Percentiles rank a stretch among this genome's conserved stretches.
phyloP scores from a whole-genome alignment of 169 alveolate species.

The Plasmodium cynomolgi region DNA sequence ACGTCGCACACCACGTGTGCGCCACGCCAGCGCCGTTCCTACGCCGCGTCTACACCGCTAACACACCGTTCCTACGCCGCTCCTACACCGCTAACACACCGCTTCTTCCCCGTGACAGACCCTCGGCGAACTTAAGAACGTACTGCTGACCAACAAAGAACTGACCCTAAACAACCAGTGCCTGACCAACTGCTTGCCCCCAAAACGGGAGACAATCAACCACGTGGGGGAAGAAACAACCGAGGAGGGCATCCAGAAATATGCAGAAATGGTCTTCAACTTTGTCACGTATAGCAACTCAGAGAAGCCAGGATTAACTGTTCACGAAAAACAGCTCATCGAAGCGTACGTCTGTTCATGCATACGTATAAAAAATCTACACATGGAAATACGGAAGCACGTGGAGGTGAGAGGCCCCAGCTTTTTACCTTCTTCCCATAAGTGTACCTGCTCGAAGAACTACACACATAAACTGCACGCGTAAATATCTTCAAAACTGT shows the following conservation, averaged over 20 bases:
- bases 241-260: background rate
- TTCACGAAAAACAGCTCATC: constrained; percentile 53
- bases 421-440: background rate
- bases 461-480: background rate
- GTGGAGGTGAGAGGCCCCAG: background rate
- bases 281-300: constrained; percentile 3
- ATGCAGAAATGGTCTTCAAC: constrained; percentile 45
- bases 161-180: constrained; percentile 15
- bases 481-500: background rate
- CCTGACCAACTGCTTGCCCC: constrained; percentile 9
- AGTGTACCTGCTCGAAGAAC: background rate
- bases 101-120: background rate
- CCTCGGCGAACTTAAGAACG: constrained; percentile 16
- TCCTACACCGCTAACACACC: background rate
- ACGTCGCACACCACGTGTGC: background rate
- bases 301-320: constrained; percentile 25
- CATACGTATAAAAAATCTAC: constrained; percentile 33
- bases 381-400: constrained; percentile 29
- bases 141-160: constrained; percentile 19
- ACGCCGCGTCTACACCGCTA: background rate
- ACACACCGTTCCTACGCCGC: background rate
- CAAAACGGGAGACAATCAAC: background rate
- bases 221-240: background rate
- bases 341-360: constrained; percentile 72
- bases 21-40: background rate